phyloP scores from a whole-genome alignment of 75 land plant species.

The Pinus taeda region DNA sequence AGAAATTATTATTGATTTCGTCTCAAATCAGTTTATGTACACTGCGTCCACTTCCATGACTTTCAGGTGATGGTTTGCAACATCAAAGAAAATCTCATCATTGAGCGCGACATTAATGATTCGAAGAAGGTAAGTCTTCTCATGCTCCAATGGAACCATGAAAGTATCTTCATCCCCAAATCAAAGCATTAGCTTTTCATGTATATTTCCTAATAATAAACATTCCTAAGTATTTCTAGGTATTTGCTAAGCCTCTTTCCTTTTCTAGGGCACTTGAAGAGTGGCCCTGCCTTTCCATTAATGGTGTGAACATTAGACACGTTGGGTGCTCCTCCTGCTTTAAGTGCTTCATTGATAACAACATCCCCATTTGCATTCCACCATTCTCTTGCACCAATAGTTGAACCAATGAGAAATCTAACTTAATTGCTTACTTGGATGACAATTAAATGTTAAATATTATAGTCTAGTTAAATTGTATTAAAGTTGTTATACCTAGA shows the following conservation, averaged over 20 bases:
- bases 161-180: conserved; percentile 30
- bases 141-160: conserved; percentile 32
- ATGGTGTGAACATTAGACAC: conserved; percentile 83
- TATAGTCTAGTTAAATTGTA: no score
- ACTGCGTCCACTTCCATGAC: conserved; percentile 11
- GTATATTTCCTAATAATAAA: no score
- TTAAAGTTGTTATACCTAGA: conserved; percentile 3
- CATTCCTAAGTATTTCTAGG: no score
- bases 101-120: conserved; percentile 47
- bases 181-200: no score
- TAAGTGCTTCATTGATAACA: conserved; percentile 36
- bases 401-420: no score
- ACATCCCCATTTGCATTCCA: conserved; percentile 73
- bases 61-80: conserved; percentile 19
- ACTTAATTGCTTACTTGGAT: no score
- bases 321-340: conserved; percentile 55
- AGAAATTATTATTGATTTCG: background rate
- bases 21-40: background rate
- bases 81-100: conserved; percentile 12
- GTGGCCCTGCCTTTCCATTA: conserved; percentile 83
- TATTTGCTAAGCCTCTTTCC: conserved; percentile 15
- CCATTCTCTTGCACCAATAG: conserved; percentile 73
- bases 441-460: no score
- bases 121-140: conserved; percentile 42
- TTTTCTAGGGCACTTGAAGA: conserved; percentile 76